phyloP scores from a whole-genome alignment of 768 basidiomycete species.

The Boletus fagicola region DNA sequence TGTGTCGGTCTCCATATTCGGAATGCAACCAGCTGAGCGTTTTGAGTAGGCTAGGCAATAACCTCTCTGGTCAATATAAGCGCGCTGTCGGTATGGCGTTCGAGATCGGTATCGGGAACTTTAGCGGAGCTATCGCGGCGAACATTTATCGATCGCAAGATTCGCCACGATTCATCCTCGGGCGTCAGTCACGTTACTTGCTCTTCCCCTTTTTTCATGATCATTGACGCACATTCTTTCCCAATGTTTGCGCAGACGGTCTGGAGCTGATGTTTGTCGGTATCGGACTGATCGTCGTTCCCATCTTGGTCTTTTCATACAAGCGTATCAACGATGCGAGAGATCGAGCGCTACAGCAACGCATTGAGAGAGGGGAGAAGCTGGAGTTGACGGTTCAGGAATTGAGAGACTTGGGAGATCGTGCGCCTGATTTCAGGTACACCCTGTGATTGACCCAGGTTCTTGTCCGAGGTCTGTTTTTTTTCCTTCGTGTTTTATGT shows the following conservation, averaged over 20 bases:
- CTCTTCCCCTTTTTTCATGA: no score
- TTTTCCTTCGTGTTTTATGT: neutral
- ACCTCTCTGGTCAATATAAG: constrained; percentile 57
- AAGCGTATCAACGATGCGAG: constrained; percentile 54
- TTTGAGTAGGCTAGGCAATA: constrained; percentile 45
- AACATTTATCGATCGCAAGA: constrained; percentile 63
- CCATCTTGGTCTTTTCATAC: constrained; percentile 49
- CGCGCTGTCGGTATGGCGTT: constrained; percentile 68
- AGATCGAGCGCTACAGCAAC: constrained; percentile 32
- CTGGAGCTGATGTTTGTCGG: constrained; percentile 67
- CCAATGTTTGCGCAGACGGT: constrained; percentile 40
- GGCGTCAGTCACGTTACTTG: constrained; percentile 48
- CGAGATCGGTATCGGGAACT: constrained; percentile 52
- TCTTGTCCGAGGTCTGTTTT: neutral
- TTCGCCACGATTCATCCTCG: constrained; percentile 57
- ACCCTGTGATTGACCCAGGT: no score
- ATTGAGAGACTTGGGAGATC: constrained; percentile 48
- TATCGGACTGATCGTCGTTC: constrained; percentile 55
- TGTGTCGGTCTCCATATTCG: constrained; percentile 15
- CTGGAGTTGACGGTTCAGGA: constrained; percentile 13
- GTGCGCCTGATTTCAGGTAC: constrained; percentile 45
- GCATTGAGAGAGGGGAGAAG: constrained; percentile 19
- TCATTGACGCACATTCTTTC: neutral
- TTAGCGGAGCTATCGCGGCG: constrained; percentile 60
- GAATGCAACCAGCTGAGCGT: neutral